Conservation (phyloP, 2,329 filamentous ascomycete species). For the Colletotrichum filicis region DNA sequence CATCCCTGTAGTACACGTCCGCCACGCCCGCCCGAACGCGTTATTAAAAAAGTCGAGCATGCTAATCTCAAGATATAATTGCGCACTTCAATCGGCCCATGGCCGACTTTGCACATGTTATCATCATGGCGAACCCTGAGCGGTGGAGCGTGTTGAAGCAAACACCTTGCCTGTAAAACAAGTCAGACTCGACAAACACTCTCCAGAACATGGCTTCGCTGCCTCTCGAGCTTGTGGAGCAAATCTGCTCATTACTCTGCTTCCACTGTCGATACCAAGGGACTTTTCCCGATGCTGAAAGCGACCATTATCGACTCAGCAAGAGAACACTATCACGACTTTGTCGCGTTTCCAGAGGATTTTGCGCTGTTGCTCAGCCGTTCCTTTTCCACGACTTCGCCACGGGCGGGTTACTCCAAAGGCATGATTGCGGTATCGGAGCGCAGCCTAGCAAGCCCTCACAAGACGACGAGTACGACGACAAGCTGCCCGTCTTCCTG, state of each 20-base stretch:
- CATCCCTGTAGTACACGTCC: background rate
- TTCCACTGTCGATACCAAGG: conserved; percentile 4
- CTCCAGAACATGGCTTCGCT: conserved; percentile 3
- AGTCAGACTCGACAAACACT: background rate
- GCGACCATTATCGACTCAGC: background rate
- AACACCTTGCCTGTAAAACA: background rate
- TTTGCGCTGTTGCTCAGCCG: conserved; percentile 23
- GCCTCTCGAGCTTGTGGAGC: conserved; percentile 27
- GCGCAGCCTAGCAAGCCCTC: background rate
- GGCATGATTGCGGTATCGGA: background rate
- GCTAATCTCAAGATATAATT: background rate
- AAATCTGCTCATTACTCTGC: conserved; percentile 16
- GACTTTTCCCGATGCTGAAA: background rate
- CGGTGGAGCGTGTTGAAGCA: too few relatives aligned
- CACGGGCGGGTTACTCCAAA: background rate
- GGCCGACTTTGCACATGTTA: background rate
- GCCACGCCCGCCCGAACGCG: background rate
- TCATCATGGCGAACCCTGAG: background rate
- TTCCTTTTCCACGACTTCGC: conserved; percentile 24
- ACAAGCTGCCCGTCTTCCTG: conserved; percentile 10
- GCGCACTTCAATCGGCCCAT: background rate
- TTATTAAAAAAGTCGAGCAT: background rate
- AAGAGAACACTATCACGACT: conserved; percentile 5
- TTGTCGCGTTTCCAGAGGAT: conserved; percentile 17
- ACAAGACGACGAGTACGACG: background rate